Conservation (phyloP, 176 grass and related monocot species). For the Tuctoria greenei region DNA sequence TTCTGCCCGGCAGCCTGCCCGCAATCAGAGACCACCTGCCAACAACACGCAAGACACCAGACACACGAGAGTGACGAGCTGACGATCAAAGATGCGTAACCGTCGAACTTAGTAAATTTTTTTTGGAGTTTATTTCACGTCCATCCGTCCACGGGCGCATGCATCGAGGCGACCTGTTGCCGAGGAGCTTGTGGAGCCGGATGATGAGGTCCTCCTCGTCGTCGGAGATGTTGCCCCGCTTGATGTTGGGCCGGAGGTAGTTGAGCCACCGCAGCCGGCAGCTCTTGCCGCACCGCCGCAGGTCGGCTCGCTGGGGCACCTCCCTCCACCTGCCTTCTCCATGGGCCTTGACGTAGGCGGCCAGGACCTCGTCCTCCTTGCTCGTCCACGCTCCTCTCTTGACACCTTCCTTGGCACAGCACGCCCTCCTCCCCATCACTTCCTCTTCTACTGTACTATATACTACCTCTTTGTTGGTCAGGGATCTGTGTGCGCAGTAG, state of each 20-base stretch:
- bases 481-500: neutral
- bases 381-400: constrained; percentile 76
- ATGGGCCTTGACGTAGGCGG: constrained; percentile 62
- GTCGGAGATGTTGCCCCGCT: constrained; percentile 74
- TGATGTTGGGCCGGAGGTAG: constrained; percentile 79
- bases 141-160: neutral
- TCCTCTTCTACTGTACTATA: neutral
- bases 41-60: neutral
- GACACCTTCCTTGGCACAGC: constrained; percentile 68
- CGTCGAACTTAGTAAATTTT: no score
- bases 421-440: constrained; percentile 67
- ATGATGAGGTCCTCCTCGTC: constrained; percentile 89
- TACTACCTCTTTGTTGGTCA: no score
- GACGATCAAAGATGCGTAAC: neutral
- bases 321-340: constrained; percentile 79
- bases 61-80: neutral
- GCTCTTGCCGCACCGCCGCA: constrained; percentile 79
- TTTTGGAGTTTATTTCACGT: neutral
- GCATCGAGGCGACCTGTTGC: constrained; percentile 57
- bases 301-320: constrained; percentile 59
- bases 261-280: constrained; percentile 81
- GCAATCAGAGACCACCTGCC: constrained; percentile 79
- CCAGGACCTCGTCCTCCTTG: constrained; percentile 58
- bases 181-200: constrained; percentile 79
- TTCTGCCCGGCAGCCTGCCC: constrained; percentile 81